Conservation (phyloP, 2,329 filamentous ascomycete genomes). For the Exophiala viscosa region DNA sequence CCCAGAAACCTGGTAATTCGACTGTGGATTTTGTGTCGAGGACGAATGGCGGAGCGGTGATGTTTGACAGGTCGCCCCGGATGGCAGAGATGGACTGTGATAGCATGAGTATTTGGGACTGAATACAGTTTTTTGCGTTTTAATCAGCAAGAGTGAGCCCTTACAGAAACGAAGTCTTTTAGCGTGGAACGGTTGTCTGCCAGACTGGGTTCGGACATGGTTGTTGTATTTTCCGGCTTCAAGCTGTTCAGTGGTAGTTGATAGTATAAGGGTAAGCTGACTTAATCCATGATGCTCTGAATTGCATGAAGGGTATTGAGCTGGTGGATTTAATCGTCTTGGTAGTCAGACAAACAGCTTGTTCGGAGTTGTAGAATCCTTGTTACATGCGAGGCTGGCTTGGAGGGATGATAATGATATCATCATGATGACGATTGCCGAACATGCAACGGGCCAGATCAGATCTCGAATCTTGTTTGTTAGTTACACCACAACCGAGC, state of each 20-base stretch:
- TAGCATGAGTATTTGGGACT: conserved; percentile 24
- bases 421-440: not conserved
- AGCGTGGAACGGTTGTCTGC: conserved; percentile 30
- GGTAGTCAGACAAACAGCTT: too few species aligned
- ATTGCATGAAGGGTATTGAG: too few species aligned
- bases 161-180: conserved; percentile 32
- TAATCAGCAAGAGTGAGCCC: conserved; percentile 1
- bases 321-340: too few species aligned
- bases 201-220: conserved; percentile 10
- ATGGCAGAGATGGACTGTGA: conserved; percentile 68
- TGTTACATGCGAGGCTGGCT: too few species aligned
- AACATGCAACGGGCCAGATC: too few species aligned
- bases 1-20: conserved; percentile 81
- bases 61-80: conserved; percentile 74
- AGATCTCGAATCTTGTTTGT: too few species aligned
- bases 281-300: too few species aligned
- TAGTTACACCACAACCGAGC: too few species aligned
- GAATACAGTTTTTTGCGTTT: not conserved
- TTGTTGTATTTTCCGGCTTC: not conserved
- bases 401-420: not conserved
- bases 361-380: too few species aligned
- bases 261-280: too few species aligned
- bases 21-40: conserved; percentile 73
- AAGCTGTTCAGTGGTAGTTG: too few species aligned
- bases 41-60: conserved; percentile 80